These are phyloP conservation scores for Malus asiatica DNA, from an alignment of 306 rosid genomes.

Conservation along the genomic window DNA sequence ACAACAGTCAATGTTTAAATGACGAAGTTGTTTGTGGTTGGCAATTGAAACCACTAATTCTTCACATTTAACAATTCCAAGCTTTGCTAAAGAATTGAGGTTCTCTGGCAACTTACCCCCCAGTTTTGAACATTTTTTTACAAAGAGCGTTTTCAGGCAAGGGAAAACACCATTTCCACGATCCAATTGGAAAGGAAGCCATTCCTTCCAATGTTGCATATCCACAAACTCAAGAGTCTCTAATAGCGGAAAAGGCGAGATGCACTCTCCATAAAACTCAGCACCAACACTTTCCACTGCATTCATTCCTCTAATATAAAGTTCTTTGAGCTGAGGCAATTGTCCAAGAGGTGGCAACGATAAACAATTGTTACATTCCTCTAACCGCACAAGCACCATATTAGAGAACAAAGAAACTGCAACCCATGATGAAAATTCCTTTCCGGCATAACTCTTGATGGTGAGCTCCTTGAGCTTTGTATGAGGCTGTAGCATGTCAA, in stretches of 20 bases:
- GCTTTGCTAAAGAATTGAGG: not conserved
- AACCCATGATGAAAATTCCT: not conserved
- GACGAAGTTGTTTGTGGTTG: not conserved
- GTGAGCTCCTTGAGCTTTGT: not conserved
- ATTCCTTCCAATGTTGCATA: not conserved
- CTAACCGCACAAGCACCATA: not conserved
- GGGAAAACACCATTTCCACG: not conserved
- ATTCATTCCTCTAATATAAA: not conserved
- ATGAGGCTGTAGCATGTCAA: not conserved
- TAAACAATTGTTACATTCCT: not conserved
- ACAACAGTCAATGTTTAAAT: not conserved
- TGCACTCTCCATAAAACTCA: not conserved
- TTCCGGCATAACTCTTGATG: not conserved
- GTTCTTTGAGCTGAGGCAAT: constrained; percentile 6
- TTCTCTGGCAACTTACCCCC: not conserved
- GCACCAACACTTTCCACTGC: not conserved
- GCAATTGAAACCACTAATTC: not conserved
- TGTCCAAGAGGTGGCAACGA: not conserved
- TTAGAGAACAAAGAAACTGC: not conserved
- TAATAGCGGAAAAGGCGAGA: not conserved
- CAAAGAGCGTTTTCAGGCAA: not conserved
- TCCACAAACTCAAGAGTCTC: not conserved
- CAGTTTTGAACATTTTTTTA: not conserved
- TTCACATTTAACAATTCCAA: not conserved
- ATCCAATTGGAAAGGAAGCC: not conserved